A percentile compares a stretch with the other conserved stretches of the same genome.
These are phyloP conservation scores for Neurospora sp. DNA, from an alignment of 495 filamentous ascomycete genomes.

Conservation along the genomic window DNA sequence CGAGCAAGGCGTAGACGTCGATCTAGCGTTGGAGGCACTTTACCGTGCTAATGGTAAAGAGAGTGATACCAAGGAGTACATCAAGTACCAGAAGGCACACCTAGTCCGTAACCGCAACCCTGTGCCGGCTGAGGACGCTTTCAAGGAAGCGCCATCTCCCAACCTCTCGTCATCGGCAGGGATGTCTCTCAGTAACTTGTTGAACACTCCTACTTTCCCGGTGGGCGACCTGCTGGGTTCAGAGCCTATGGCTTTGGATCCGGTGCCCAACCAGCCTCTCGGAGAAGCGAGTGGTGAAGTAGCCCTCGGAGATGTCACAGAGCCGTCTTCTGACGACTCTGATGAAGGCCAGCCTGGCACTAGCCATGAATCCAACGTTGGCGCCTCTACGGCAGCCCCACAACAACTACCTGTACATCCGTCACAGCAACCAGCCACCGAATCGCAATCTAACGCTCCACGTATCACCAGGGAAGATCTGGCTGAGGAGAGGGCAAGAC, in stretches of 20 bases:
- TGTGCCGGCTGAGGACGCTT: constrained; percentile 52
- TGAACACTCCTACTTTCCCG: neutral
- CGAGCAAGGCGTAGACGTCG: constrained; percentile 42
- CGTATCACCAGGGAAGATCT: constrained; percentile 66
- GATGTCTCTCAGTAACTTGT: constrained; percentile 2
- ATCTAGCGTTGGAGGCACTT: constrained; percentile 65
- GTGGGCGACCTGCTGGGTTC: constrained; percentile 1
- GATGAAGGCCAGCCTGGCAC: constrained; percentile 8
- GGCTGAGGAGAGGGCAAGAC: constrained; percentile 59
- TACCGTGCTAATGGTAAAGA: constrained; percentile 67
- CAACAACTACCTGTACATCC: neutral
- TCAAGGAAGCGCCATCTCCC: constrained; percentile 9
- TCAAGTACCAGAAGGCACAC: constrained; percentile 41
- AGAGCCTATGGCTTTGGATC: constrained; percentile 24
- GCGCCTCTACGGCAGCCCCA: neutral
- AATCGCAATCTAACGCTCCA: neutral
- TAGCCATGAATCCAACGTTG: constrained; percentile 3
- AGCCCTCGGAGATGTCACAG: constrained; percentile 10
- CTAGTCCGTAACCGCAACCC: constrained; percentile 43
- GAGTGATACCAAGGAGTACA: constrained; percentile 60
- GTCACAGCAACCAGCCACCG: constrained; percentile 1
- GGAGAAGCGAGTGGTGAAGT: constrained; percentile 10
- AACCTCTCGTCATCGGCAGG: constrained; percentile 1
- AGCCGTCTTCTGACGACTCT: constrained; percentile 16
- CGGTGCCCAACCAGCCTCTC: constrained; percentile 10